phyloP scores from a whole-genome alignment of 495 filamentous ascomycete species.

The Neurospora sp. region DNA sequence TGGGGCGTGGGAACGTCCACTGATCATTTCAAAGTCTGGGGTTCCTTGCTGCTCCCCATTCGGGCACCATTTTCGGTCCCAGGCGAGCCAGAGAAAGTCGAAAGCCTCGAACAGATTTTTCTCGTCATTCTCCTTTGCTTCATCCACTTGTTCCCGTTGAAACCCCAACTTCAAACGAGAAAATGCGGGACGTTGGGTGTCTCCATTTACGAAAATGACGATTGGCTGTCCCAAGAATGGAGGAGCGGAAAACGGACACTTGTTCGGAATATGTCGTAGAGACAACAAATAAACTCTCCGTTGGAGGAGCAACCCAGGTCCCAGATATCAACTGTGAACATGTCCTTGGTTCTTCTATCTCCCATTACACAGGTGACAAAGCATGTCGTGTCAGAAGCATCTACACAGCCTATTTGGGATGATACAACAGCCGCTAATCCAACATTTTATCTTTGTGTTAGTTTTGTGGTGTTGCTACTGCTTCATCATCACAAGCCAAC shows the following conservation, averaged over 20 bases:
- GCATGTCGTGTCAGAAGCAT: neutral
- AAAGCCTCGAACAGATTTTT: neutral
- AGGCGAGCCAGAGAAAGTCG: neutral
- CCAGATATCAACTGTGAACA: neutral
- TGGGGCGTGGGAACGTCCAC: neutral
- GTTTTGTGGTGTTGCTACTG: neutral
- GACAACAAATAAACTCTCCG: neutral
- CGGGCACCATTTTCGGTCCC: neutral
- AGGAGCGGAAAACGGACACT: neutral
- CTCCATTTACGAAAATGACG: neutral
- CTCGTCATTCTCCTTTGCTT: neutral
- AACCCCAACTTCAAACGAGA: neutral
- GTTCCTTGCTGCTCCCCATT: neutral
- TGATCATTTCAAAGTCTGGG: neutral
- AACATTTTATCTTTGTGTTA: neutral
- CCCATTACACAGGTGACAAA: neutral
- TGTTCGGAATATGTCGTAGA: neutral
- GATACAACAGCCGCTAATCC: neutral
- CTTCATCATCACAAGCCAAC: neutral
- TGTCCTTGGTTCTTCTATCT: neutral
- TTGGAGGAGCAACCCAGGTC: neutral
- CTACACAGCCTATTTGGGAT: neutral
- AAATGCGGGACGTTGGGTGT: neutral
- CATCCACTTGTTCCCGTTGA: neutral
- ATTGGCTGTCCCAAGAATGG: neutral